Evolutionary conservation across 768 basidiomycete genomes (phyloP).

Genomic region (Albatrellus ellisii): DNA sequence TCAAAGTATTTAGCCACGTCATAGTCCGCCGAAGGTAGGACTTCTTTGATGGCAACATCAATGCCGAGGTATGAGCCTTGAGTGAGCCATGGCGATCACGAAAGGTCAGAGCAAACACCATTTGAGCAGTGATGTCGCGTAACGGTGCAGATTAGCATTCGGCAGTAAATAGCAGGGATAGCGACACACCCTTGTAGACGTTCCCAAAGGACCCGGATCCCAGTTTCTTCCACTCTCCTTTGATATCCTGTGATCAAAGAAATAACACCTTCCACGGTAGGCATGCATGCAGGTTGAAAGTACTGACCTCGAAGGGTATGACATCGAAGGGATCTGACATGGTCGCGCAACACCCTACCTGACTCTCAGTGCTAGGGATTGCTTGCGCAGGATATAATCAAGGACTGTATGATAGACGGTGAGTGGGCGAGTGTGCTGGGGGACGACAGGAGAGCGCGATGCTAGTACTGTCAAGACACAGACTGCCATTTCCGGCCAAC

Average conservation of each 20-base stretch:
- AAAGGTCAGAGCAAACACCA: constrained; percentile 13
- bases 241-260: constrained; percentile 50
- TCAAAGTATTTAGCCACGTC: constrained; percentile 97
- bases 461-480: too few relatives aligned
- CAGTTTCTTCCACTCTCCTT: constrained; percentile 77
- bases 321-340: constrained; percentile 74
- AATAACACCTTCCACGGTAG: background rate
- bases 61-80: constrained; percentile 85
- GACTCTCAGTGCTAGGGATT: too few relatives aligned
- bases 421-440: too few relatives aligned
- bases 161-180: background rate
- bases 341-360: background rate
- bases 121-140: too few relatives aligned
- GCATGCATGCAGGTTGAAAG: background rate
- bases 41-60: constrained; percentile 94
- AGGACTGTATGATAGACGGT: too few relatives aligned
- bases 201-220: constrained; percentile 91
- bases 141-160: too few relatives aligned
- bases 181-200: constrained; percentile 66
- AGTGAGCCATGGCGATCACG: constrained; percentile 4
- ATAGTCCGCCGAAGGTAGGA: constrained; percentile 82
- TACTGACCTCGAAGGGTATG: constrained; percentile 68
- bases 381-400: too few relatives aligned
- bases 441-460: too few relatives aligned
- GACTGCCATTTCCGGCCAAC: too few relatives aligned